Conservation (phyloP, 148 eudicot genomes). For the Cornus florida region DNA sequence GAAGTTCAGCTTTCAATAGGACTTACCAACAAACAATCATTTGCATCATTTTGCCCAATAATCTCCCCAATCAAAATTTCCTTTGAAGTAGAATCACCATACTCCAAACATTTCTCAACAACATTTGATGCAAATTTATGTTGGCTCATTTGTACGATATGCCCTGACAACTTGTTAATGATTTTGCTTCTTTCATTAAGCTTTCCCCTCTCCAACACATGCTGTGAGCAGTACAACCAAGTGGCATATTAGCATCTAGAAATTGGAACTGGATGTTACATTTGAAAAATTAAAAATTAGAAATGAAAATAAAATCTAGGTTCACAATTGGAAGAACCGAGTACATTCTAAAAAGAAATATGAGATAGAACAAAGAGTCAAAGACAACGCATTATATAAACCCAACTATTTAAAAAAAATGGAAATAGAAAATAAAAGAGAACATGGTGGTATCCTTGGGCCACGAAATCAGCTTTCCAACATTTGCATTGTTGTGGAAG, state of each 20-base stretch:
- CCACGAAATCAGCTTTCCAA: no score
- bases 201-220: slow-evolving; percentile 73
- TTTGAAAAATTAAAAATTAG: no score
- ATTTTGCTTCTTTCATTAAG: slow-evolving; percentile 57
- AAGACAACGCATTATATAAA: no score
- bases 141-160: slow-evolving; percentile 76
- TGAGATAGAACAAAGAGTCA: no score
- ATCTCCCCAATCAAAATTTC: slow-evolving; percentile 60
- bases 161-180: slow-evolving; percentile 49
- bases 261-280: no score
- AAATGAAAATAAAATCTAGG: neutral
- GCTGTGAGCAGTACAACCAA: slow-evolving; percentile 40
- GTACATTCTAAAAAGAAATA: no score
- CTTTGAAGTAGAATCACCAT: slow-evolving; percentile 52
- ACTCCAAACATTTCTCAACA: slow-evolving; percentile 70
- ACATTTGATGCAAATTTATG: slow-evolving; percentile 88
- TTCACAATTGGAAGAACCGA: neutral
- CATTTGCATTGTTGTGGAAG: no score
- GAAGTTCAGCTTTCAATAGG: neutral
- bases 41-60: slow-evolving; percentile 54
- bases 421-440: no score
- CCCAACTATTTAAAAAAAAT: no score
- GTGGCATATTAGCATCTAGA: neutral
- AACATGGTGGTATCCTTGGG: no score
- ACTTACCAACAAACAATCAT: slow-evolving; percentile 64